Base-by-base conservation (phyloP, 2,329 filamentous ascomycete genomes). In the Fusarium sp. region DNA sequence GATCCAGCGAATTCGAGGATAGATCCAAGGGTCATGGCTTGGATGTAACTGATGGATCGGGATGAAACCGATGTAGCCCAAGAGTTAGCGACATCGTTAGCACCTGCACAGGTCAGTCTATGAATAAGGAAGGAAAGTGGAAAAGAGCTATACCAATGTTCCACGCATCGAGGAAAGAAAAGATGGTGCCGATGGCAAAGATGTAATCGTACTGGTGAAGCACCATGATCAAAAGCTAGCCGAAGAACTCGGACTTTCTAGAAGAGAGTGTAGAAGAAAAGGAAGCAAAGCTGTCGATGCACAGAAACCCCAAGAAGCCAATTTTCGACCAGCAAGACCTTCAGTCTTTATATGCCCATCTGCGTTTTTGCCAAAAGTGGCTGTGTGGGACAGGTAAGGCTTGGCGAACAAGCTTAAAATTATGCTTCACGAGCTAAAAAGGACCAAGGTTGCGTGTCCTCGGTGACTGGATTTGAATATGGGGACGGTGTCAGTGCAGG, bases 11-110 rank as follows among this genome's bases (percentile, higher is more conserved):
- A 87, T 75, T 91, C 88, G 79, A 89, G 88, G 62, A 89, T 75
- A 42, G 84, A 83, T 18, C 84, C 87, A 12, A 88, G 78, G 8
- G 82, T 67, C 86, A 88, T 88, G 70, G 86, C 88, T 73, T 90
- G 87, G 62, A 85, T 68, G 75, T 89, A 86, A 6, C 83, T 83
- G 59, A 91, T 78, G 62, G 90, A 92, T 53, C 90, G 83, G 26
- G 90, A 92, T 2, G 89, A 91, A 65, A 92, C 91, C 72, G 88
- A 90, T 23, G 89, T 92, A n/a, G 90, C 89, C 88, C 89, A 93
- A 4, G 89, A 87, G 82, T 93, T 93, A 78, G 91, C 91, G 62
- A 92, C 90, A 90, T 92, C 91, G 80, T 75, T 75, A 41, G 74
- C 74, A 72, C 73, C 73, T 75, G 10, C 16, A n/a, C 2, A 1